A percentile compares a stretch with the other conserved stretches of the same genome.
These are phyloP conservation scores for Streptanthus diversifolius DNA, from an alignment of 345 rosid species.

Conservation along the genomic window DNA sequence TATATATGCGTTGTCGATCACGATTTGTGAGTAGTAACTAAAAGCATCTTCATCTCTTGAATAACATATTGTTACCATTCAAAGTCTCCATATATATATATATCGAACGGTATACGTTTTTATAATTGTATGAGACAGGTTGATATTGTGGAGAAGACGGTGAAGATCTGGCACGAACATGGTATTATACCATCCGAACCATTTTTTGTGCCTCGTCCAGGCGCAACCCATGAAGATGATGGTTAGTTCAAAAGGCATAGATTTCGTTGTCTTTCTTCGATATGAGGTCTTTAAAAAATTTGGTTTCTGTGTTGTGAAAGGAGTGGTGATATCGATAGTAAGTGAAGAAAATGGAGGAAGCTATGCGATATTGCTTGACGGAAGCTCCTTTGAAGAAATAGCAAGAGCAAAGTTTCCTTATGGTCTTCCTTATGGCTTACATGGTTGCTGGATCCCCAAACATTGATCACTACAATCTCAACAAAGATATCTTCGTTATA, in stretches of 20 bases:
- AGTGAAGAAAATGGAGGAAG: constrained; percentile 83
- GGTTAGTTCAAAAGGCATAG: constrained; percentile 43
- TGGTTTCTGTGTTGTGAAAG: constrained; percentile 35
- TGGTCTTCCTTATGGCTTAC: constrained; percentile 90
- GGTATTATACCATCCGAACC: constrained; percentile 94
- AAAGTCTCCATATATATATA: neutral
- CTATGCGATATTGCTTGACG: constrained; percentile 74
- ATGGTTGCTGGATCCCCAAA: constrained; percentile 95
- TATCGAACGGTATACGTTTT: neutral
- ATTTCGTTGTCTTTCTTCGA: neutral
- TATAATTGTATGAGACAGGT: constrained; percentile 43
- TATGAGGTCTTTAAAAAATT: neutral
- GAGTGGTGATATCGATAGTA: constrained; percentile 78
- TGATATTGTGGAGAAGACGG: constrained; percentile 65
- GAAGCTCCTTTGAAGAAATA: constrained; percentile 77
- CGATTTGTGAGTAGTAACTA: neutral
- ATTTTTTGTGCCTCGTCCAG: constrained; percentile 82
- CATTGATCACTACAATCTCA: neutral
- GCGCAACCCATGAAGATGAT: constrained; percentile 82
- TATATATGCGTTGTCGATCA: neutral
- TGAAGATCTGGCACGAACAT: constrained; percentile 75
- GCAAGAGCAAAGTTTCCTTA: constrained; percentile 94
- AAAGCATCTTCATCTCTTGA: neutral
- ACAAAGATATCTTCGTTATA: constrained; percentile 11
- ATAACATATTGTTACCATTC: neutral